Conservation (phyloP, 1,284 basidiomycete species). For the Clitocybe nebularis region DNA sequence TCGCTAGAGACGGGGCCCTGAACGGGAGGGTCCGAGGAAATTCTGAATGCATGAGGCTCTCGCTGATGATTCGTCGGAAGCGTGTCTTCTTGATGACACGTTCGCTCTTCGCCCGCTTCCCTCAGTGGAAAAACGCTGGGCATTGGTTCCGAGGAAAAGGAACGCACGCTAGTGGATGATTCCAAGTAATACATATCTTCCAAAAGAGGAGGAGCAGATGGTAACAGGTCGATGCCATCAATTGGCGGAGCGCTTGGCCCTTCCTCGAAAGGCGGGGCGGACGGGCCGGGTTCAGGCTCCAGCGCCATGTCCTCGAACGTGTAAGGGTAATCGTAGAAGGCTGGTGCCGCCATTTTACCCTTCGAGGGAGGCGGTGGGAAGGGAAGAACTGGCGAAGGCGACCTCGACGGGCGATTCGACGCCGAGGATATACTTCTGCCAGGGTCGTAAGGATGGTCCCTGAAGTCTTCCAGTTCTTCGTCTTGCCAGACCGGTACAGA, state of each 20-base stretch:
- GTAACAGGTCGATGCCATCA: conserved; percentile 22
- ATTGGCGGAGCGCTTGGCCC: conserved; percentile 29
- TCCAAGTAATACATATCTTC: conserved; percentile 18
- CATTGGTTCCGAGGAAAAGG: conserved; percentile 7
- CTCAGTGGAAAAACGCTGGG: not conserved
- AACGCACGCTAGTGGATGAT: conserved; percentile 11
- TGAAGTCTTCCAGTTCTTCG: conserved; percentile 34
- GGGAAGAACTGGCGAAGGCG: conserved; percentile 32
- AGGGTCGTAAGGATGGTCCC: conserved; percentile 6
- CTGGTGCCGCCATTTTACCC: conserved; percentile 32
- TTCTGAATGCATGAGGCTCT: conserved; percentile 1
- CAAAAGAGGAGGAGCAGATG: conserved; percentile 27
- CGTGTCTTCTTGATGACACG: conserved; percentile 2
- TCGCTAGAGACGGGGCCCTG: conserved; percentile 23
- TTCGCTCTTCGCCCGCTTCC: conserved; percentile 1
- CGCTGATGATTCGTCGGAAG: conserved; percentile 8
- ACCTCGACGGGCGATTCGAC: conserved; percentile 15
- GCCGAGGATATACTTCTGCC: conserved; percentile 6
- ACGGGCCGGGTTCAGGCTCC: conserved; percentile 34
- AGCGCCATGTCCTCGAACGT: conserved; percentile 33
- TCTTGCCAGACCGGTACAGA: conserved; percentile 43
- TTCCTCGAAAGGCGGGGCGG: conserved; percentile 44
- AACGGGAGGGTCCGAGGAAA: conserved; percentile 7
- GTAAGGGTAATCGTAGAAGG: conserved; percentile 39
- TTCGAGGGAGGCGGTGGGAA: conserved; percentile 39